Evolutionary conservation across 2,329 filamentous ascomycete genomes (phyloP), one percentile per base, ranked within the genome.

Genomic region (Talaromyces funiculosus): DNA sequence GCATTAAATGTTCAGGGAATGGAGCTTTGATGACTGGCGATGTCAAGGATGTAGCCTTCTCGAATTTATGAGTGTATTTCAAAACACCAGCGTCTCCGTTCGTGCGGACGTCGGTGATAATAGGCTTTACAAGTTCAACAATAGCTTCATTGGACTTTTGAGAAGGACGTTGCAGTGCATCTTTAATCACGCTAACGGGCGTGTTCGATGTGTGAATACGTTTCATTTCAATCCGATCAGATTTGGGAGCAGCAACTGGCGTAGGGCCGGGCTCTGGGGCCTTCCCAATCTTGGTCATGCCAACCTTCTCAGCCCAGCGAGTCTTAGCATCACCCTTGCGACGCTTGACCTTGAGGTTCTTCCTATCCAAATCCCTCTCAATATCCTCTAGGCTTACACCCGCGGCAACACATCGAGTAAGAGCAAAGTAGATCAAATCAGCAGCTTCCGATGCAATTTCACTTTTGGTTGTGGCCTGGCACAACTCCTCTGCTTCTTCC

Each of bases 401-500:
- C 3, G 90, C 87, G 58, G 89, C 84, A 43, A 96, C 82, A 62
- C 92, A 96, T 75, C 92, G 95, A 22, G 94, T 90, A 60, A 99
- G 78, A 7, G 93, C 91, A 79, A 99, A 99, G 79, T 97, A 99
- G 57, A 99, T 86, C 60, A 99, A 79, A 71, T 99, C 94, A 0
- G 94, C 94, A 8, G 94, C 92, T 75, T 99, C 94, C 64, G 96
- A 96, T 2, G 94, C 91, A 64, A 96, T 84, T 14, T 97, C 90
- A 64, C 92, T 83, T 63, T 90, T 89, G 0, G 86, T 87, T 66
- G 86, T 86, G 16, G 94, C 93, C 65, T 94, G 86, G 71, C 93
- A 97, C 43, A 99, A 82, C 78, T 99, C 94, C 70, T 95, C 90
- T 0, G 94, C 94, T 75, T 99, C 94, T 75, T 99, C 94, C 86